Percentiles rank a stretch among this genome's conserved stretches.
phyloP scores from a whole-genome alignment of 148 eudicot species.

The Simmondsia chinensis region DNA sequence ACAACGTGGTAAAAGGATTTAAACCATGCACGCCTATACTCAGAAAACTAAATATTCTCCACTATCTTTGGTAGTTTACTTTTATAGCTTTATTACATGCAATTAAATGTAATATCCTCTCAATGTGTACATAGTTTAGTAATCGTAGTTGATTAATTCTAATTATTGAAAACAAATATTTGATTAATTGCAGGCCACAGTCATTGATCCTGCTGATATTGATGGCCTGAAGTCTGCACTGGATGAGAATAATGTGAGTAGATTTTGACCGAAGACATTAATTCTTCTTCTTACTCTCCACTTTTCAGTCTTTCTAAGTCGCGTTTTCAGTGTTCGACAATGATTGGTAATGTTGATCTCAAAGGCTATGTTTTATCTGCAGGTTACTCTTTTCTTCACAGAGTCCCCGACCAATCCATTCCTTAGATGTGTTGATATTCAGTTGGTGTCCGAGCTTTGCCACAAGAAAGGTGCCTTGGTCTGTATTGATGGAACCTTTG shows the following conservation, averaged over 20 bases:
- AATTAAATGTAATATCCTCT: too few relatives aligned
- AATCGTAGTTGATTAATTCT: too few relatives aligned
- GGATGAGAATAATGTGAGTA: constrained; percentile 54
- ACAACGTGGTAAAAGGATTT: too few relatives aligned
- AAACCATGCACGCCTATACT: too few relatives aligned
- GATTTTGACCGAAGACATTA: not conserved
- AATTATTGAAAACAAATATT: not conserved
- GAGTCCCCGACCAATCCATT: constrained; percentile 97
- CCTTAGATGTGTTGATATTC: constrained; percentile 85
- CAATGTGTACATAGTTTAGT: too few relatives aligned
- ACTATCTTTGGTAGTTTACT: too few relatives aligned
- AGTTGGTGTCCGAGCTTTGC: constrained; percentile 80
- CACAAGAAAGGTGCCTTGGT: constrained; percentile 81
- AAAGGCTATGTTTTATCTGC: constrained; percentile 5
- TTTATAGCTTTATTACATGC: too few relatives aligned
- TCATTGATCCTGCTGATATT: constrained; percentile 83
- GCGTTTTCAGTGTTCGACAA: not conserved
- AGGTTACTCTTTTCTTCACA: constrained; percentile 65
- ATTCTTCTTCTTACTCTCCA: not conserved
- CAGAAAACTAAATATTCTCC: too few relatives aligned
- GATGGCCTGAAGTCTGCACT: constrained; percentile 59
- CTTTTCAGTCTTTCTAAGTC: not conserved
- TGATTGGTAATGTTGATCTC: not conserved
- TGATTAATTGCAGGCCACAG: constrained; percentile 49
- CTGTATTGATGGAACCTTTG: constrained; percentile 87